Conservation (phyloP, 192 early-diverging fungal genomes). For the Entophlyctis luteolus region DNA sequence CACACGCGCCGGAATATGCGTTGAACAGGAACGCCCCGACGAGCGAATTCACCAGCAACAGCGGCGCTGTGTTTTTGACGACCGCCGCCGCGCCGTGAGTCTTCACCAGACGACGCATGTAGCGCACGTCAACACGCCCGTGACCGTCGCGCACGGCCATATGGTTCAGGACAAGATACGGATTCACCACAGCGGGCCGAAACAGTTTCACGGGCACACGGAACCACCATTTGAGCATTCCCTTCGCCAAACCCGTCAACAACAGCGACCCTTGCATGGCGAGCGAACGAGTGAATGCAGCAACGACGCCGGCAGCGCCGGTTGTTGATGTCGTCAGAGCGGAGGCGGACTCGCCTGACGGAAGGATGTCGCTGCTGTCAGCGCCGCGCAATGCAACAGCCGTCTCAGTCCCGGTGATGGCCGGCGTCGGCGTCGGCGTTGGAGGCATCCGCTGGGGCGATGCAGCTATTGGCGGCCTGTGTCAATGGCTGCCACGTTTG, state of each 20-base stretch:
- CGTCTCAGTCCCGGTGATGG: too few relatives aligned
- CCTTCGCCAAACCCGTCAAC: conserved; percentile 31
- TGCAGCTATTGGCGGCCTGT: too few relatives aligned
- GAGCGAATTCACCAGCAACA: conserved; percentile 42
- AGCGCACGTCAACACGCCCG: conserved; percentile 11
- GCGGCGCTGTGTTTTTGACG: conserved; percentile 41
- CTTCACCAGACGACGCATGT: conserved; percentile 27
- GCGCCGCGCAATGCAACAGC: too few relatives aligned
- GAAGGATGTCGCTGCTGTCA: too few relatives aligned
- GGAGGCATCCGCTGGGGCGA: too few relatives aligned
- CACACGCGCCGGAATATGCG: conserved; percentile 32
- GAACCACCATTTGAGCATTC: conserved; percentile 51
- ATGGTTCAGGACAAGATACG: conserved; percentile 39
- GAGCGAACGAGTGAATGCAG: conserved; percentile 34
- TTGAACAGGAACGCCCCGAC: conserved; percentile 57
- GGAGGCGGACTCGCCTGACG: too few relatives aligned
- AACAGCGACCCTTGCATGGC: conserved; percentile 34
- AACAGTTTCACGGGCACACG: conserved; percentile 53
- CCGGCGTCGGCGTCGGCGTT: too few relatives aligned
- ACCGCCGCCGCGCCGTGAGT: conserved; percentile 40
- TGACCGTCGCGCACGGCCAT: conserved; percentile 41
- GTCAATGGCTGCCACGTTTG: too few relatives aligned
- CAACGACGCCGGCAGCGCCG: conserved; percentile 25
- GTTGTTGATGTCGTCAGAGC: too few relatives aligned
- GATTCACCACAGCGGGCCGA: conserved; percentile 34